Percentiles rank a stretch among this genome's conserved stretches.
phyloP scores from a whole-genome alignment of 208 protist species.

The Trypanosoma conorhini region DNA sequence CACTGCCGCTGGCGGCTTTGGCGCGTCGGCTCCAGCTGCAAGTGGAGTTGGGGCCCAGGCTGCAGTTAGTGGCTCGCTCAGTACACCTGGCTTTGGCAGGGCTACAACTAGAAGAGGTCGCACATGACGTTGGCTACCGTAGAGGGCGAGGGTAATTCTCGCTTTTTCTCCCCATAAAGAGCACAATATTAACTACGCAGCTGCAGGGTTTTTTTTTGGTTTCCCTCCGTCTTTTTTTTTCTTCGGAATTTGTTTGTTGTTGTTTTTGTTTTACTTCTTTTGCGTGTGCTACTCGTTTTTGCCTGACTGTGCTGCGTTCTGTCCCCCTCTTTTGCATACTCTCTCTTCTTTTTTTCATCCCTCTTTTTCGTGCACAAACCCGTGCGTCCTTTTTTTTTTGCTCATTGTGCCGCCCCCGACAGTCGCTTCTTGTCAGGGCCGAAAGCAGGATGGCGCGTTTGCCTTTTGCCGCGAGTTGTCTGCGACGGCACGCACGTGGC shows the following conservation, averaged over 20 bases:
- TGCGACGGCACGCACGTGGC: constrained; percentile 3
- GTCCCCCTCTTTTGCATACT: not conserved
- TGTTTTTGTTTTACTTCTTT: not conserved
- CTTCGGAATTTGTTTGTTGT: not conserved
- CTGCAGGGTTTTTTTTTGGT: not conserved
- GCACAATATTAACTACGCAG: not conserved
- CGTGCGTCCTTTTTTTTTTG: constrained; percentile 12
- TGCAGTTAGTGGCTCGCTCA: constrained; percentile 16
- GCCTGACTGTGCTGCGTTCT: not conserved
- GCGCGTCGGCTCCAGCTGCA: constrained; percentile 18
- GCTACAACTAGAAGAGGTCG: constrained; percentile 4
- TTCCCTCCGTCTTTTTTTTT: not conserved
- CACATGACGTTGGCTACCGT: constrained; percentile 1
- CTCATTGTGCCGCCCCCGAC: not conserved
- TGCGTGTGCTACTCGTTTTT: not conserved
- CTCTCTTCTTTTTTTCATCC: constrained; percentile 1
- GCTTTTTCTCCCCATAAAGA: not conserved
- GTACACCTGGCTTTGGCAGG: constrained; percentile 11
- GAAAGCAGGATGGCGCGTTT: constrained; percentile 7
- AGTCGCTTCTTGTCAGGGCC: not conserved
- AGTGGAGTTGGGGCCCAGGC: constrained; percentile 8
- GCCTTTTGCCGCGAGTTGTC: constrained; percentile 6
- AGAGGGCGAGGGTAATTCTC: not conserved
- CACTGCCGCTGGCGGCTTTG: constrained; percentile 25
- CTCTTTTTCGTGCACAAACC: not conserved